Conservation (phyloP, 495 filamentous ascomycete genomes). For the Aspergillus sclerotioniger region DNA sequence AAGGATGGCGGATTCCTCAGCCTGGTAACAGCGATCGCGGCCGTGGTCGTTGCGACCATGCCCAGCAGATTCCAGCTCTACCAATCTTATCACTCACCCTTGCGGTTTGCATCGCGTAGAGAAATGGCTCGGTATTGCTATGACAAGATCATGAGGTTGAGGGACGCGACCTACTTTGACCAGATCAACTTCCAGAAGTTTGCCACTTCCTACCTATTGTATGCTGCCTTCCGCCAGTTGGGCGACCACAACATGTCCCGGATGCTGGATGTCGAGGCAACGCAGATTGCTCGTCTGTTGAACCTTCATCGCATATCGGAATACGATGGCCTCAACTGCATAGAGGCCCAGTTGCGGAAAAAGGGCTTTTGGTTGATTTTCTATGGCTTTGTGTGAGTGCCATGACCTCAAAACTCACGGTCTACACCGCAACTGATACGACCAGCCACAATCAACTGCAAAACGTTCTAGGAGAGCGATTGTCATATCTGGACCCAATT, state of each 20-base stretch:
- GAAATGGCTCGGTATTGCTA: slow-evolving; percentile 23
- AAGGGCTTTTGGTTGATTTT: slow-evolving; percentile 35
- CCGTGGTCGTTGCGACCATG: slow-evolving; percentile 25
- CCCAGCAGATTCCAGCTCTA: slow-evolving; percentile 18
- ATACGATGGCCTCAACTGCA: slow-evolving; percentile 24
- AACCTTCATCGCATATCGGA: slow-evolving; percentile 20
- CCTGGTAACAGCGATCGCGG: slow-evolving; percentile 18
- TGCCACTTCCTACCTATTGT: slow-evolving; percentile 22
- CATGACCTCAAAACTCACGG: neutral
- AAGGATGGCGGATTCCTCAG: slow-evolving; percentile 19
- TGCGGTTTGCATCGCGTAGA: slow-evolving; percentile 19
- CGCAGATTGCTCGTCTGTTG: slow-evolving; percentile 25
- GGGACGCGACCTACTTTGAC: slow-evolving; percentile 21
- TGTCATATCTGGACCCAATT: slow-evolving; percentile 21
- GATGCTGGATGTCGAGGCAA: slow-evolving; percentile 25
- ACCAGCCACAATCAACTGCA: slow-evolving; percentile 21
- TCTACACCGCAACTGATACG: neutral
- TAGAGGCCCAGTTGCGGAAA: slow-evolving; percentile 44
- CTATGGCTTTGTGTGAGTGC: slow-evolving; percentile 24
- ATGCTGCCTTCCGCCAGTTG: slow-evolving; percentile 20
- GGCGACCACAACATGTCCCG: slow-evolving; percentile 25
- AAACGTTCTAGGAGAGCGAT: slow-evolving; percentile 19
- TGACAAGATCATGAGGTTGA: slow-evolving; percentile 13
- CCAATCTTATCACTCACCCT: slow-evolving; percentile 6
- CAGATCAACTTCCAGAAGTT: slow-evolving; percentile 27